Evolutionary conservation across 768 basidiomycete genomes (phyloP), one percentile per base, ranked within the genome.

Genomic region (Lyophyllum decastes): DNA sequence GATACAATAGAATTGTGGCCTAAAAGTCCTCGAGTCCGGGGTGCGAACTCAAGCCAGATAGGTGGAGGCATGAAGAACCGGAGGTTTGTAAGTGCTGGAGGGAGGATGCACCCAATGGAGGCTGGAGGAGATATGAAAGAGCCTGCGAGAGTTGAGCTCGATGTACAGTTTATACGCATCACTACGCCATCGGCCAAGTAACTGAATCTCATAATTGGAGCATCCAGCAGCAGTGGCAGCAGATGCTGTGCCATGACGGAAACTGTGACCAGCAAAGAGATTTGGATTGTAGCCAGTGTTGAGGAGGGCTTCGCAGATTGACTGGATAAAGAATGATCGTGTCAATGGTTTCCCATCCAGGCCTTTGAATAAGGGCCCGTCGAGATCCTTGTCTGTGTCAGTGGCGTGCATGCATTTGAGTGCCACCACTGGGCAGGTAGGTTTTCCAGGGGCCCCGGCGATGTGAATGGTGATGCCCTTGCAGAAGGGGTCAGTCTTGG

Each of bases 161-260:
- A 76, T 67, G 64, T 77, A 77, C 12, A 76, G 68, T 48, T 73
- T 73, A 68, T 75, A 76, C 12, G 70, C 67, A 47, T 76, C 68
- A 55, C 73, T 75, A 9, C 67, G 61, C 75, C 76, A 75, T 11
- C 68, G 67, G 9, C 75, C 72, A 1, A 77, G 65, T 8, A 71
- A 68, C 58, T 77, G 74, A 26, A 76, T 74, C 49, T 77, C 70
- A 33, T 71, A 66, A 35, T 75, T 72, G 1, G 65, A 57, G 54
- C 64, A 72, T 0, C 74, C 71, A 0, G 62, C 73, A 0, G 63
- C 55, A 1, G 66, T 65, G 1, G 75, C 74, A 2, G 70, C 60
- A 1, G 72, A 58, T 1, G 73, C 73, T 0, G 68, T 67, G 10
- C 68, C 66, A 1, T 64, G 57, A 9, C 65, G 57, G 57, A 73